Percentiles rank a stretch among this genome's conserved stretches.
Conservation (phyloP, 2,329 filamentous ascomycete genomes). For the Fusarium palustre region DNA sequence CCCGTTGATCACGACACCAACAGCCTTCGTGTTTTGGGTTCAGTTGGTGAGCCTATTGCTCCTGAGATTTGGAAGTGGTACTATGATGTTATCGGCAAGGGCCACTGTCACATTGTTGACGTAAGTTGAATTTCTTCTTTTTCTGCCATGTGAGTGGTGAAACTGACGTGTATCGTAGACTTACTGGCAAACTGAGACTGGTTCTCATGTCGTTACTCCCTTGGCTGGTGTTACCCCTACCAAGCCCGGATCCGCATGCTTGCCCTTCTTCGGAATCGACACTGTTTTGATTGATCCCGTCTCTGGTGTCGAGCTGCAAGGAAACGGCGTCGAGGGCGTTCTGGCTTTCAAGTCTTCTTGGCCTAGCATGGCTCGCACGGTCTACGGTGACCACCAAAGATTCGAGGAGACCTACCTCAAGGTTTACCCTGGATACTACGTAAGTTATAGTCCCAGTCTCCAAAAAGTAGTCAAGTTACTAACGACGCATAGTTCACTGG, state of each 20-base stretch:
- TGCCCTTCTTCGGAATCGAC: conserved; percentile 98
- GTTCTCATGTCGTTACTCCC: conserved; percentile 91
- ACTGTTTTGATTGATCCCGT: conserved; percentile 94
- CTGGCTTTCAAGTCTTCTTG: conserved; percentile 93
- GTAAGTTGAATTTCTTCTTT: conserved; percentile 62
- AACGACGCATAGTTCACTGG: conserved; percentile 73
- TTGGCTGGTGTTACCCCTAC: conserved; percentile 90
- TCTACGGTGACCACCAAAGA: conserved; percentile 93
- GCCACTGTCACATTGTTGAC: conserved; percentile 89
- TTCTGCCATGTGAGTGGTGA: accelerated
- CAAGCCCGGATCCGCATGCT: conserved; percentile 90
- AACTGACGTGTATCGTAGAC: conserved; percentile 66
- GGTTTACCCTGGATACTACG: conserved; percentile 95
- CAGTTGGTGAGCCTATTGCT: conserved; percentile 95
- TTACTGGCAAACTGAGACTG: conserved; percentile 98
- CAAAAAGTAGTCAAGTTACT: neutral
- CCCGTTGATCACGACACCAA: conserved; percentile 82
- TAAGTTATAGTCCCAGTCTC: conserved; percentile 57
- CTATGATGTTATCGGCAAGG: conserved; percentile 88
- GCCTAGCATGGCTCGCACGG: conserved; percentile 97
- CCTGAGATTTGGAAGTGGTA: conserved; percentile 99
- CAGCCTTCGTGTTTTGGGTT: conserved; percentile 84
- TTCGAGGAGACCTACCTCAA: conserved; percentile 98
- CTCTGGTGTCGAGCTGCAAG: conserved; percentile 86
- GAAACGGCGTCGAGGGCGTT: conserved; percentile 93